Evolutionary conservation across 2,329 filamentous ascomycete species (phyloP).

Genomic region (Penicillium sp.): DNA sequence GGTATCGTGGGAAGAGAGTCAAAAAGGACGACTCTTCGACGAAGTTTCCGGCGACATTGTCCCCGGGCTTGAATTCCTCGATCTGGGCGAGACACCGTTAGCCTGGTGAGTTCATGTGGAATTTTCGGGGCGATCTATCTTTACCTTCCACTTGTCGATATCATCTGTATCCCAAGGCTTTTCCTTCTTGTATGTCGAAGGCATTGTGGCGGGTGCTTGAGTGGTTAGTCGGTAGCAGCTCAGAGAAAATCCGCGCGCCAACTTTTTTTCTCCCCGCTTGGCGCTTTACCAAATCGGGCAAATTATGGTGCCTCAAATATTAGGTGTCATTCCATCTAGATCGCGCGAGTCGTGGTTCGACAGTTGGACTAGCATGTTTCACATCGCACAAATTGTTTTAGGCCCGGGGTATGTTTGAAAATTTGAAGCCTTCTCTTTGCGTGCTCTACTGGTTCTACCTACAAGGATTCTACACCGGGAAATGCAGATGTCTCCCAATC

Average conservation of each 20-base stretch:
- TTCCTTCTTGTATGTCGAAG: constrained; percentile 84
- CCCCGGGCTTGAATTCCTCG: constrained; percentile 80
- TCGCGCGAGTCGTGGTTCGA: background rate
- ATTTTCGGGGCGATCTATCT: background rate
- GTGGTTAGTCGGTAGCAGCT: constrained; percentile 20
- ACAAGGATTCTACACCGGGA: background rate
- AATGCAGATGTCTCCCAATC: background rate
- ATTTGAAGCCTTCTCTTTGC: background rate
- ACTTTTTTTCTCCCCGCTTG: constrained; percentile 32
- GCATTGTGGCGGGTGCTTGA: constrained; percentile 61
- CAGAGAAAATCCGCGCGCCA: constrained; percentile 30
- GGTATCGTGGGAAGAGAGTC: constrained; percentile 89
- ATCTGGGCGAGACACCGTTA: constrained; percentile 52
- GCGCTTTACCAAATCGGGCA: constrained; percentile 26
- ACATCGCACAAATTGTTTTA: background rate
- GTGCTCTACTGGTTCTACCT: background rate
- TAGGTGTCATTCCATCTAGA: background rate
- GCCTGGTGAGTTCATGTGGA: constrained; percentile 8
- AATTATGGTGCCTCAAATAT: background rate
- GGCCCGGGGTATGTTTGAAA: background rate
- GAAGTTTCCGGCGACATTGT: constrained; percentile 86
- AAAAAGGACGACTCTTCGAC: constrained; percentile 89
- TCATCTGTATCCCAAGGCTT: constrained; percentile 97
- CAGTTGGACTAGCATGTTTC: background rate
- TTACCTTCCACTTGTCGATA: constrained; percentile 94